Conservation (phyloP, 495 filamentous ascomycete genomes). For the Cercophora sp. region DNA sequence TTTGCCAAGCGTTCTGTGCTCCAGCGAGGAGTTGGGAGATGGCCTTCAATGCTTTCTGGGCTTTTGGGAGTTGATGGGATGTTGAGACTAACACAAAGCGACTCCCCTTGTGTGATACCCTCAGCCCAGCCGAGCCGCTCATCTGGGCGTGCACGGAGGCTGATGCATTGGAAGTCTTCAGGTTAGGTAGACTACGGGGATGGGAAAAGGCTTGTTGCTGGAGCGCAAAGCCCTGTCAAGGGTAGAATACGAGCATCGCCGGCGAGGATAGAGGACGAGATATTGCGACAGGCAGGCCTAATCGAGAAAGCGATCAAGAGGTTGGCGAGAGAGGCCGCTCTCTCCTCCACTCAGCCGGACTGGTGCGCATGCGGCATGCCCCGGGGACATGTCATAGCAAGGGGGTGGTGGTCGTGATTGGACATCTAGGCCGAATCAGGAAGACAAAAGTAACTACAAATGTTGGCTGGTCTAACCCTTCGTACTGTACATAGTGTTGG, state of each 20-base stretch:
- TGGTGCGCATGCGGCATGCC: not conserved
- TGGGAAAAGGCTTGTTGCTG: too few species aligned
- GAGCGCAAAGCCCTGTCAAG: not conserved
- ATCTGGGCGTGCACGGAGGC: too few species aligned
- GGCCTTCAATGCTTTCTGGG: constrained; percentile 1
- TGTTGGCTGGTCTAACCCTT: constrained; percentile 13
- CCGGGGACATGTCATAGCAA: not conserved
- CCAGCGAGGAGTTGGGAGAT: constrained; percentile 16
- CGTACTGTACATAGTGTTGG: not conserved
- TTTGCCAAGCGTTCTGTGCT: constrained; percentile 13
- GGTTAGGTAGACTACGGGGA: too few species aligned
- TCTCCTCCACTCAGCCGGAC: not conserved
- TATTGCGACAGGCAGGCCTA: not conserved
- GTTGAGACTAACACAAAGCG: not conserved
- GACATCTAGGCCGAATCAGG: not conserved
- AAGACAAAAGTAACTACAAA: constrained; percentile 9
- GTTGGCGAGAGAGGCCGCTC: too few species aligned
- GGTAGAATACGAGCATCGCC: too few species aligned
- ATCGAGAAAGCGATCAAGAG: not conserved
- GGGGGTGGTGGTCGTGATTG: constrained; percentile 2
- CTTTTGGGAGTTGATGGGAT: constrained; percentile 8
- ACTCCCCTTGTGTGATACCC: not conserved
- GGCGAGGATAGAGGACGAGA: not conserved
- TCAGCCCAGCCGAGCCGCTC: too few species aligned
- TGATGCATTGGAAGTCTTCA: too few species aligned